Conservation (phyloP, 371 early-diverging fungal genomes). For the Mucor velutinosus region DNA sequence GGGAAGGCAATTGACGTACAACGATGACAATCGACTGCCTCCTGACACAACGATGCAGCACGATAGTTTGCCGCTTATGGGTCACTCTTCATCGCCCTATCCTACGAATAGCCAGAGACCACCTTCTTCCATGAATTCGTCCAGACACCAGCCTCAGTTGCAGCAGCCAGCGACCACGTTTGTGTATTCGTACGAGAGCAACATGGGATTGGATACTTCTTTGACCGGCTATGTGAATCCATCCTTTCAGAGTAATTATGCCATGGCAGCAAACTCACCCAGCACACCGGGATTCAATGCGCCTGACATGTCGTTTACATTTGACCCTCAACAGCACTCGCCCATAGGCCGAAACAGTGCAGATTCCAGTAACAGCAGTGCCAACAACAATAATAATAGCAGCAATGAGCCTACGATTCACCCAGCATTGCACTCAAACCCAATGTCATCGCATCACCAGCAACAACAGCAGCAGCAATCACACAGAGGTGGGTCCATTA, state of each 20-base stretch:
- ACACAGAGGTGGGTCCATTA: constrained; percentile 1
- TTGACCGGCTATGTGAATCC: constrained; percentile 27
- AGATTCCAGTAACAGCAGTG: constrained; percentile 5
- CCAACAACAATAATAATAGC: neutral
- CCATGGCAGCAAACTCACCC: constrained; percentile 14
- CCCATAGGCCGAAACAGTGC: constrained; percentile 16
- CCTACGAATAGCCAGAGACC: neutral
- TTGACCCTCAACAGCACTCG: constrained; percentile 24
- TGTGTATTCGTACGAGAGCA: constrained; percentile 26
- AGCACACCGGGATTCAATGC: constrained; percentile 19
- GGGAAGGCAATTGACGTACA: neutral
- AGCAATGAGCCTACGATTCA: constrained; percentile 29
- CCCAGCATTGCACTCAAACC: constrained; percentile 32
- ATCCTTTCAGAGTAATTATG: constrained; percentile 19
- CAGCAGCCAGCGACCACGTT: constrained; percentile 15
- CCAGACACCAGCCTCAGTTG: constrained; percentile 10
- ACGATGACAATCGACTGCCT: constrained; percentile 15
- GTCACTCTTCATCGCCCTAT: neutral
- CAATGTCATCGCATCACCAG: constrained; percentile 16
- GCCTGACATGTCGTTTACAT: constrained; percentile 24
- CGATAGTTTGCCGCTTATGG: neutral
- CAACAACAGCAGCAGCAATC: neutral
- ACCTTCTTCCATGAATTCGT: constrained; percentile 9
- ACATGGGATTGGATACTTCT: constrained; percentile 24
- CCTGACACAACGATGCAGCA: neutral